Base-by-base conservation (phyloP, 805 yeast genomes). In the Hanseniaspora jakobsenii region DNA sequence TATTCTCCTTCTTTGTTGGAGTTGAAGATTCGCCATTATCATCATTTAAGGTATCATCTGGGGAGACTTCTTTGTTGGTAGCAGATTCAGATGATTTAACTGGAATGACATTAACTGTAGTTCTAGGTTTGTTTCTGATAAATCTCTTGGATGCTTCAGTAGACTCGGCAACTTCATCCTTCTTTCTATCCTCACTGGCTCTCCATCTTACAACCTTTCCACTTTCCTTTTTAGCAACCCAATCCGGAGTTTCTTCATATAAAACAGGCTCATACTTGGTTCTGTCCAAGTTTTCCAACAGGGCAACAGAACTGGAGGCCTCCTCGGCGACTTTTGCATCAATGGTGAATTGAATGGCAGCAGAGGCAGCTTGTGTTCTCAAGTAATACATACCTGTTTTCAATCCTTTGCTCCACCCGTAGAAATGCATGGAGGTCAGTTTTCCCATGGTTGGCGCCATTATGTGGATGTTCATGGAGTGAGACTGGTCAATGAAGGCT, bases 371-470 rank as follows among this genome's bases (percentile, higher is more conserved):
- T 71, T 84, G 94, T 9, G 97, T 89, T 66, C 97, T 79, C 63
- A 91, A 70, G 66, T 91, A 91, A 71, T 91, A 91, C 93, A 91
- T 89, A 58, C 98, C 98, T 4, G 98, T 91, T 73, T 91, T 91
- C 61, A 91, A 73, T 49, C 98, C 98, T 69, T 82, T 85, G 70
- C 83, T 82, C 98, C 98, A 91, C 38, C 95, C 97, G 60, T 91
- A 89, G 71, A 91, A 91, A 64, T 91, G 98, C 96, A 91, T 91
- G 52, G 91, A 77, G 5, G 97, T 91, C 59, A 91, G 72, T 64
- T 91, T 91, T 56, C 95, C 94, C 89, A 85, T 82, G 2, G 97
- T 86, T 49, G 96, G 96, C 49, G 78, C 78, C 60, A 73, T 76
- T 63, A 91, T 70, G 66, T 84, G 87, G 51, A 91, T 77, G 62